Percentiles rank a stretch among this genome's conserved stretches.
phyloP scores from a whole-genome alignment of 805 yeast species.

The Cyberlindnera amylophila region DNA sequence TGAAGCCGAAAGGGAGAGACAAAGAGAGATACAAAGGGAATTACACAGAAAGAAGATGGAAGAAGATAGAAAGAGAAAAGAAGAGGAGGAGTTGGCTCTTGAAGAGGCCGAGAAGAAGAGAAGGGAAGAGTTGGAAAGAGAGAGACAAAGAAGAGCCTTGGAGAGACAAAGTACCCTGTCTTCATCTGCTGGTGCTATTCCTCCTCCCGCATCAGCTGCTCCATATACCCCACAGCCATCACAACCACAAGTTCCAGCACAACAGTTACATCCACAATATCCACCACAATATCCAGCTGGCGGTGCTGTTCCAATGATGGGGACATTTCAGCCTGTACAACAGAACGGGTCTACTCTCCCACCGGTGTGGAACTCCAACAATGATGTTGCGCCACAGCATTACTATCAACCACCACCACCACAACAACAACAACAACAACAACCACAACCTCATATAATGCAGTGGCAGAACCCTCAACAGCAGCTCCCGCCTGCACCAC shows the following conservation, averaged over 20 bases:
- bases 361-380: too few relatives aligned
- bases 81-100: constrained; percentile 18
- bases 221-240: not conserved
- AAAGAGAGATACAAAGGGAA: constrained; percentile 21
- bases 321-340: not conserved
- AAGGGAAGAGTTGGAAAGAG: constrained; percentile 26
- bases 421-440: too few relatives aligned
- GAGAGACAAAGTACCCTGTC: constrained; percentile 10
- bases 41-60: constrained; percentile 18
- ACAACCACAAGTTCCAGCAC: not conserved
- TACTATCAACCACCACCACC: not conserved
- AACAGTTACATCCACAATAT: not conserved
- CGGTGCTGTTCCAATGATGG: not conserved
- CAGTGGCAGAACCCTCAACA: not conserved
- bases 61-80: constrained; percentile 15
- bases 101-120: constrained; percentile 24
- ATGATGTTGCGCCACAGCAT: too few relatives aligned
- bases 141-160: constrained; percentile 18
- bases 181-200: too few relatives aligned
- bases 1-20: constrained; percentile 22
- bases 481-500: not conserved
- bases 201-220: not conserved
- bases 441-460: not conserved
- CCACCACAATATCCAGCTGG: not conserved
- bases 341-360: not conserved